phyloP scores from a whole-genome alignment of 140 eudicot genomes.

The Cichorium intybus region DNA sequence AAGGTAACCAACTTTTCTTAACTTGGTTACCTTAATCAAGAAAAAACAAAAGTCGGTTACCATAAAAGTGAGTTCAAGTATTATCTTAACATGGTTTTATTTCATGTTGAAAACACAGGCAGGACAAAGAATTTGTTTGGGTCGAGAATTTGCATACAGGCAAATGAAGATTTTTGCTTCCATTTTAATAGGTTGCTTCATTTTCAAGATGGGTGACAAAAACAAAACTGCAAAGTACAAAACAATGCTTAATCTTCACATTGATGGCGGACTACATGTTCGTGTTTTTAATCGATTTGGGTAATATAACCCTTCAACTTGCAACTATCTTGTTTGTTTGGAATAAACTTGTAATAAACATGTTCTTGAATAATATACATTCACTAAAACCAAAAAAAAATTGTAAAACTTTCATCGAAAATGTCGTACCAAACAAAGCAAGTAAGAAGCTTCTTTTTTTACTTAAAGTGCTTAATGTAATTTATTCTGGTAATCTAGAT shows the following conservation, averaged over 20 bases:
- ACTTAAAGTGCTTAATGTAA: too few species aligned
- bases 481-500: too few species aligned
- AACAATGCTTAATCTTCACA: conserved; percentile 66
- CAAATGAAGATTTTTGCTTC: conserved; percentile 64
- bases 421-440: too few species aligned
- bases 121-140: conserved; percentile 61
- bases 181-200: conserved; percentile 37
- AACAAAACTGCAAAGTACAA: conserved; percentile 42
- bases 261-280: conserved; percentile 55
- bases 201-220: conserved; percentile 42
- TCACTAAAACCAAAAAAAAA: too few species aligned
- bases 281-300: conserved; percentile 33
- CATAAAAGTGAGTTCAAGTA: too few species aligned
- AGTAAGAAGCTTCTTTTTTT: too few species aligned
- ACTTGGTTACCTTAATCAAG: too few species aligned
- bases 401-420: too few species aligned
- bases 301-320: background rate
- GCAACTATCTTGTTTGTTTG: too few species aligned
- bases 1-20: too few species aligned
- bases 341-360: background rate
- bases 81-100: background rate
- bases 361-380: background rate
- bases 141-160: conserved; percentile 64
- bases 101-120: conserved; percentile 32
- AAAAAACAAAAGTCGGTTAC: too few species aligned